phyloP scores from a whole-genome alignment of 441 rosid species.

The Eutrema salsugineum region DNA sequence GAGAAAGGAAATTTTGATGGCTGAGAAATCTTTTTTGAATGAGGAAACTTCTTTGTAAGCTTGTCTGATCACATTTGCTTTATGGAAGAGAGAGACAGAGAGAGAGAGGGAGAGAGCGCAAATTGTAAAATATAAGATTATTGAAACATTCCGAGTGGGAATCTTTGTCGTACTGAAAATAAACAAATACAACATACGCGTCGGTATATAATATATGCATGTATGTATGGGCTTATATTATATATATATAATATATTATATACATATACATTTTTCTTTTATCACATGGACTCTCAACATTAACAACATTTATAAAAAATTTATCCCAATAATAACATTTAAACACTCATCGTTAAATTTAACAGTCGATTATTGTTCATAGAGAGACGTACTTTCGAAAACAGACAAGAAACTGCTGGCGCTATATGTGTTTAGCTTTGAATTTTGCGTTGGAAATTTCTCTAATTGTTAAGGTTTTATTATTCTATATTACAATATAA shows the following conservation, averaged over 20 bases:
- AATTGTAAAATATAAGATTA: slow-evolving; percentile 19
- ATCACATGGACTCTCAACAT: not conserved
- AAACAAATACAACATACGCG: slow-evolving; percentile 14
- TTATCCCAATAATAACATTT: too few species aligned
- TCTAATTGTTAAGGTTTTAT: not conserved
- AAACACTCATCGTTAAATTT: too few species aligned
- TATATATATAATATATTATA: not conserved
- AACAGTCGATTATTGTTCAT: too few species aligned
- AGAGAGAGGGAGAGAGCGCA: slow-evolving; percentile 17
- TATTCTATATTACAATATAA: not conserved
- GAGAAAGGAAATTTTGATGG: slow-evolving; percentile 18
- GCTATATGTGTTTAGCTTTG: too few species aligned
- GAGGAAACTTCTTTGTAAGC: slow-evolving; percentile 29
- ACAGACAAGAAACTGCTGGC: too few species aligned
- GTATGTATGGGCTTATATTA: not conserved
- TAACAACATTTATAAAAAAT: too few species aligned
- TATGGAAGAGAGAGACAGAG: slow-evolving; percentile 24
- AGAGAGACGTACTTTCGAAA: too few species aligned
- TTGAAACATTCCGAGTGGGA: slow-evolving; percentile 40
- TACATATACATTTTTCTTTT: not conserved
- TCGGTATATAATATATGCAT: slow-evolving; percentile 7
- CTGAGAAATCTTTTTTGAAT: slow-evolving; percentile 29
- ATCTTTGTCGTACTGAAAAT: slow-evolving; percentile 34
- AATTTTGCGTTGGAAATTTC: too few species aligned
- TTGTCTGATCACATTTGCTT: slow-evolving; percentile 31